Evolutionary conservation across 2,329 filamentous ascomycete species (phyloP).

Genomic region (Alternaria dauci): DNA sequence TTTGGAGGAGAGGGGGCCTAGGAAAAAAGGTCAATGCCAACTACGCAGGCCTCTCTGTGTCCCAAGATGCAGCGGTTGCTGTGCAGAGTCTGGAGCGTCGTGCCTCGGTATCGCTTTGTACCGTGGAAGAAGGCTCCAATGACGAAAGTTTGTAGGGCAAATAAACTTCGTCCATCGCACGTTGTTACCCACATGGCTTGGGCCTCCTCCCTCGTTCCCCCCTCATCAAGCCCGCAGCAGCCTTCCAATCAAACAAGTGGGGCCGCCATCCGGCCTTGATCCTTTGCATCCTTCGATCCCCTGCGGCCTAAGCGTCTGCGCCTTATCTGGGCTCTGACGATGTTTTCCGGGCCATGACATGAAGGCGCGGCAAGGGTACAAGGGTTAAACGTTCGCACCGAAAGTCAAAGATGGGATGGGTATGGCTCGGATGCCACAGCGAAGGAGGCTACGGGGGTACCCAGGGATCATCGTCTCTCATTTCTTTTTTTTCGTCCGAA

Average conservation of each 20-base stretch:
- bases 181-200: conserved; percentile 7
- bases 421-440: conserved; percentile 2
- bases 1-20: background rate
- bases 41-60: background rate
- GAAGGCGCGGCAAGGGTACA: background rate
- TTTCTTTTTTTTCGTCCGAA: conserved; percentile 5
- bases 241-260: conserved; percentile 17
- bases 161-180: conserved; percentile 3
- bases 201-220: conserved; percentile 4
- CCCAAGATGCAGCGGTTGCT: background rate
- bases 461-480: background rate
- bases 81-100: background rate
- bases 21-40: background rate
- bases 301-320: conserved; percentile 7
- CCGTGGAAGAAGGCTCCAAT: background rate
- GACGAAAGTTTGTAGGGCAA: conserved; percentile 1
- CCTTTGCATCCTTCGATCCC: conserved; percentile 2
- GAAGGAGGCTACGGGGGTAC: conserved; percentile 1
- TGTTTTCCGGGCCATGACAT: conserved; percentile 4
- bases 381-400: conserved; percentile 1
- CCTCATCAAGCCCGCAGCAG: conserved; percentile 8
- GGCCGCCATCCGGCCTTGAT: conserved; percentile 1
- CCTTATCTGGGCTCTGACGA: conserved; percentile 3
- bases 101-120: background rate
- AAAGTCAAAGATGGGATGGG: conserved; percentile 2